Conservation (phyloP, 2,329 filamentous ascomycete species). For the Ophiostoma piceae region DNA sequence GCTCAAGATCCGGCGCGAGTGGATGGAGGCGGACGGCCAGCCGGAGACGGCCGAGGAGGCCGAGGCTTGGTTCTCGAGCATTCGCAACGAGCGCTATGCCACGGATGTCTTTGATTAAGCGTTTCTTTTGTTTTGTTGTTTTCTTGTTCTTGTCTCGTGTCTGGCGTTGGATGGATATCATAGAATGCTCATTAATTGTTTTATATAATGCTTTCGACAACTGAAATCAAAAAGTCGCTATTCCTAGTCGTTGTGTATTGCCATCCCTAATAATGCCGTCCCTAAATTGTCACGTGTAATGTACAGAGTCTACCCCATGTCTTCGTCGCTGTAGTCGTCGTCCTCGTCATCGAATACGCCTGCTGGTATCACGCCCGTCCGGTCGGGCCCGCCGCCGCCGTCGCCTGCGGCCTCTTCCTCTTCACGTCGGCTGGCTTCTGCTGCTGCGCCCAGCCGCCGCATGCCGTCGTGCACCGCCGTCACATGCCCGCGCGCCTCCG, state of each 20-base stretch:
- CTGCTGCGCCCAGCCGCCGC: constrained; percentile 73
- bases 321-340: constrained; percentile 58
- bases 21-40: constrained; percentile 31
- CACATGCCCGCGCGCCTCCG: constrained; percentile 79
- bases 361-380: constrained; percentile 46
- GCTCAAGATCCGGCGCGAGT: constrained; percentile 36
- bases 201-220: not conserved
- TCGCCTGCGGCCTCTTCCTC: constrained; percentile 56
- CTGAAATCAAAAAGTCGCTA: not conserved
- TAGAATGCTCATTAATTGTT: not conserved
- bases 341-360: constrained; percentile 45
- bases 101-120: constrained; percentile 56
- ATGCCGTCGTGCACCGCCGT: constrained; percentile 82
- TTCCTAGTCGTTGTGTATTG: not conserved
- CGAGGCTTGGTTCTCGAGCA: constrained; percentile 44
- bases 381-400: constrained; percentile 48
- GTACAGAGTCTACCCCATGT: constrained; percentile 28
- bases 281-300: not conserved
- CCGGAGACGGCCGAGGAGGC: constrained; percentile 38
- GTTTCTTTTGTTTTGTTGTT: not conserved
- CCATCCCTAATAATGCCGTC: not conserved
- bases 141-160: not conserved
- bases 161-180: not conserved
- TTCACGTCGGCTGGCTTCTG: constrained; percentile 71
- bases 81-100: constrained; percentile 52